Evolutionary conservation across 2,329 filamentous ascomycete genomes (phyloP).

Genomic region (Alternaria tenuissima): DNA sequence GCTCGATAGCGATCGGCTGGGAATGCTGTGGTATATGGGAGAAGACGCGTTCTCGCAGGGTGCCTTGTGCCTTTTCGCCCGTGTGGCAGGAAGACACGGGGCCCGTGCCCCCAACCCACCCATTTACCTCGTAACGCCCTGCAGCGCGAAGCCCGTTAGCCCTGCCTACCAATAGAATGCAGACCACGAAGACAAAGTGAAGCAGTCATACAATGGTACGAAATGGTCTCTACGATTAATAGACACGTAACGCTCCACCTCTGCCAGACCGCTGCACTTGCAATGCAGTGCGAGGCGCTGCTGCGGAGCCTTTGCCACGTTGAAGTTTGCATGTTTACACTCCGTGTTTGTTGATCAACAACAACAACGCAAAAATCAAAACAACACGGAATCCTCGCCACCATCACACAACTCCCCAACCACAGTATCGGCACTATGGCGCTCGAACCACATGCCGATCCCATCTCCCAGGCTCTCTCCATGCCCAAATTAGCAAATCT

Average conservation of each 20-base stretch:
- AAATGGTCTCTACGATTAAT: background rate
- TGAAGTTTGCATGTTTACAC: background rate
- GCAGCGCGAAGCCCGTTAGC: conserved; percentile 25
- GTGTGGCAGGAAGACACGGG: conserved; percentile 18
- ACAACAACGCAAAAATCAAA: conserved; percentile 14
- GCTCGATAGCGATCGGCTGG: conserved; percentile 37
- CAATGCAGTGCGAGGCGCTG: conserved; percentile 18
- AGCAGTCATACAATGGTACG: conserved; percentile 18
- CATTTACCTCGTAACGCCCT: conserved; percentile 14
- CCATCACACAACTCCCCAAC: conserved; percentile 11
- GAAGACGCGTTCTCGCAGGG: conserved; percentile 34
- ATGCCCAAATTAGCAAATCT: conserved; percentile 32
- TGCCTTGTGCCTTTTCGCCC: conserved; percentile 36
- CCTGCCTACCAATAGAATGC: conserved; percentile 30
- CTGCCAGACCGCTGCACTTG: background rate
- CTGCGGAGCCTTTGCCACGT: conserved; percentile 5
- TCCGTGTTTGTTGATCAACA: conserved; percentile 21
- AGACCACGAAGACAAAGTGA: conserved; percentile 21
- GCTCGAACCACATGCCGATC: conserved; percentile 17
- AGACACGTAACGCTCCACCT: conserved; percentile 1
- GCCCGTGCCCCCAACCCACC: conserved; percentile 19
- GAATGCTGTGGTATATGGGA: conserved; percentile 32
- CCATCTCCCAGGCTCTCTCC: conserved; percentile 18
- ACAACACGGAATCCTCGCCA: conserved; percentile 15
- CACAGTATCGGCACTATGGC: conserved; percentile 18